Evolutionary conservation across 108 stramenopile species (phyloP), one percentile per base, ranked within the genome.

Genomic region (Thalassiosira profunda): DNA sequence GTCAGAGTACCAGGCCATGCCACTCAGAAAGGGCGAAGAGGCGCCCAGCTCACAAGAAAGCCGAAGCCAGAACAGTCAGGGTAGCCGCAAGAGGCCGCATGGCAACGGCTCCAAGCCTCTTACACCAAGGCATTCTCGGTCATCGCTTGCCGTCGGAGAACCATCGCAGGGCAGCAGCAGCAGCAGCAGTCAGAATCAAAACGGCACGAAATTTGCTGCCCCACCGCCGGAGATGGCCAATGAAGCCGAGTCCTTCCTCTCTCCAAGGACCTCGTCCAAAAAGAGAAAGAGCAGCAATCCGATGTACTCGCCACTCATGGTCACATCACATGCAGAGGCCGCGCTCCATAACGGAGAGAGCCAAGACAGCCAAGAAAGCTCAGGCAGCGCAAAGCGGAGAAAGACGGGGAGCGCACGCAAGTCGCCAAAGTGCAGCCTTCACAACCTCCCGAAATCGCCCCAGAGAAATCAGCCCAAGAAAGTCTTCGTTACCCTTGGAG

Each of bases 401-500:
- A 52, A 52, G 51, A 52, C 34, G 51, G 18, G 18, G 2, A 52
- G 33, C 17, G 33, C 34, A 17, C 34, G 51, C 51, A 52, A 52
- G 6, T 52, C 51, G 18, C 51, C 51, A 0, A 5, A 52, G 29
- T 9, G n/a, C 51, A 52, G 26, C 18, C 51, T 52, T 28, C 51
- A 52, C 15, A 52, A 31, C 33, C 21, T 52, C 4, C 51, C 51
- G 12, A 52, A 31, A 31, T 52, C 51, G 29, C 51, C 51, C 11
- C 29, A 52, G 51, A 52, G 33, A 31, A n/a, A n/a, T n/a, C 51
- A 52, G 29, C 51, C 51, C 51, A 52, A 52, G 9, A 52, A 52
- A 30, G 51, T 52, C 29, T 52, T 52, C 18, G 33, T 52, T 31
- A 31, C 24, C 29, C 33, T 52, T 31, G 51, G 33, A 31, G 51